Base-by-base conservation (phyloP, 306 rosid genomes). In the Gleditsia sinensis region DNA sequence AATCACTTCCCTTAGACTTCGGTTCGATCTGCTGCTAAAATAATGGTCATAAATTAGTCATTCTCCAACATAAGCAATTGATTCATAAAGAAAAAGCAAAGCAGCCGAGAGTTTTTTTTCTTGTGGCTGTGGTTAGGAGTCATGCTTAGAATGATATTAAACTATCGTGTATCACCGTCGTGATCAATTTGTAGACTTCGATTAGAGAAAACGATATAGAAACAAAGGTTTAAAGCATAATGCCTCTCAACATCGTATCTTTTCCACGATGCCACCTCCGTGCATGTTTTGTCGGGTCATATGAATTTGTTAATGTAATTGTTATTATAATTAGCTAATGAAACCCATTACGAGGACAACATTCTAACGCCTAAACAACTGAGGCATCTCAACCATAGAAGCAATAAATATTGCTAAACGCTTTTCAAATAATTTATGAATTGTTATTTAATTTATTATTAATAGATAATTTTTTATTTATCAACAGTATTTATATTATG, bases 201-300 rank as follows among this genome's bases (percentile, higher is more conserved):
- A 17, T 9, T 55, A 33, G 39, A 43, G 13, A 16, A 30, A 77
- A 54, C n/a, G n/a, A 8, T 57, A 23, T 17, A 1, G 0, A 37
- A 39, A 5, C 3, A 32, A 66, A 34, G 60, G 27, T 48, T 9
- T 23, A 67, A 75, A 62, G 57, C 43, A 67, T 72, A 66, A 66
- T 77, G 76, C 66, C 67, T 77, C 14, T 83, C 55, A 58, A 75
- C 83, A 61, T 81, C 62, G 34, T 23, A 42, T 39, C 5, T 6
- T 25, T 14, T 28, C 16, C n/a, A n/a, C n/a, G n/a, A n/a, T 63
- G 4, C 32, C 32, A 83, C 76, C 30, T 75, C 45, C 24, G 21
- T 58, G 28, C 32, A 59, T 86, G 85, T 72, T 63, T 72, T 68
- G 57, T 79, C 9, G 73, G 28, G 81, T n/a, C n/a, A n/a, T n/a